Conservation (phyloP, 2,329 filamentous ascomycete genomes). For the Cercospora brassicicola region DNA sequence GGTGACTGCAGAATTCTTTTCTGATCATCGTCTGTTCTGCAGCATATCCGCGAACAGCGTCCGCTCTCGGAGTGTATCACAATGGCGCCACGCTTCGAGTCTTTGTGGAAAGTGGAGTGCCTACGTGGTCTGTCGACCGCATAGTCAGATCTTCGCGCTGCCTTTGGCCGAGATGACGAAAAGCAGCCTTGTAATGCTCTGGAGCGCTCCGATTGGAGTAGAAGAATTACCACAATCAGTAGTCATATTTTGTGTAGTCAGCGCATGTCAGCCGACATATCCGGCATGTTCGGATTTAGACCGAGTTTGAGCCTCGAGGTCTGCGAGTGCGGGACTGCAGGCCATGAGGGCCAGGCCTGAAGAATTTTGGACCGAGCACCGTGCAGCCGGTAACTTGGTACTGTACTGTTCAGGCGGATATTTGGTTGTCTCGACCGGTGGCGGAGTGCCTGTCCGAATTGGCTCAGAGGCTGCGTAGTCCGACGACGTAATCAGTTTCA, state of each 20-base stretch:
- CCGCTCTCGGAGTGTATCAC: neutral
- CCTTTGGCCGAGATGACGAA: neutral
- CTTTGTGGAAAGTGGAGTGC: neutral
- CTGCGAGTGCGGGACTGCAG: neutral
- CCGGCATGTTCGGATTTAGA: neutral
- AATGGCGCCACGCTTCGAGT: neutral
- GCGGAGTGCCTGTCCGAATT: neutral
- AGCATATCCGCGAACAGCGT: neutral
- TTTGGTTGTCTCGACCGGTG: neutral
- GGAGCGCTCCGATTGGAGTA: neutral
- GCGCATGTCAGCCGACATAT: neutral
- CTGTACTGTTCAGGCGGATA: neutral
- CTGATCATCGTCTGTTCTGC: too few species aligned
- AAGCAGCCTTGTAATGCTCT: neutral
- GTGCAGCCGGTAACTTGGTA: too few species aligned
- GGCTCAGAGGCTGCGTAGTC: neutral
- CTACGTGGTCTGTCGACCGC: neutral
- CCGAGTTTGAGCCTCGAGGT: neutral
- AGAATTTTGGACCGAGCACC: neutral
- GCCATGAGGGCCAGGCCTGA: neutral
- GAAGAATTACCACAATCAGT: neutral
- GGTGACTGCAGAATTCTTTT: too few species aligned
- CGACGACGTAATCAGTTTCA: neutral
- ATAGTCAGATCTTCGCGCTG: neutral
- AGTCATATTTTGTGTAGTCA: neutral